Evolutionary conservation across 2,329 filamentous ascomycete genomes (phyloP).

Genomic region (Laburnicola sp.): DNA sequence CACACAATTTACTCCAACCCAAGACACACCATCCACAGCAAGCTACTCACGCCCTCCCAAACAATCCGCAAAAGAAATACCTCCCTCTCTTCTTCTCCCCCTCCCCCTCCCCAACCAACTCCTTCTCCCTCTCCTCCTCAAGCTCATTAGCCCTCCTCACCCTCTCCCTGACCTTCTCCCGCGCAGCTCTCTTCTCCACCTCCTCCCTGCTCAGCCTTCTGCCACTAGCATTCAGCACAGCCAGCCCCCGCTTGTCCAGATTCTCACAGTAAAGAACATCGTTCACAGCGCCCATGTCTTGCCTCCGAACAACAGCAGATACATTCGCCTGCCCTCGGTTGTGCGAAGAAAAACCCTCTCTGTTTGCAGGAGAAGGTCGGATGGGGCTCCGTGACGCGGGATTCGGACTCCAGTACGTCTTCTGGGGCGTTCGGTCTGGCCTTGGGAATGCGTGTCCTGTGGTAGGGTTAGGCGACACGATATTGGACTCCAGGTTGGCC

Average conservation of each 20-base stretch:
- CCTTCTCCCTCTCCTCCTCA: constrained; percentile 30
- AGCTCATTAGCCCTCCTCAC: constrained; percentile 35
- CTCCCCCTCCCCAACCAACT: constrained; percentile 21
- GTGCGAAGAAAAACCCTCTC: background rate
- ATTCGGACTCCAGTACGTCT: background rate
- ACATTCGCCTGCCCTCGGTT: background rate
- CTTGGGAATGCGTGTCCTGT: background rate
- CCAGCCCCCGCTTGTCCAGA: constrained; percentile 11
- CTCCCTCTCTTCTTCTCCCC: constrained; percentile 12
- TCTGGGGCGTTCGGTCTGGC: background rate
- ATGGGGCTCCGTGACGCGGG: background rate
- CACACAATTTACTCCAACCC: background rate
- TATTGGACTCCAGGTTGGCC: background rate
- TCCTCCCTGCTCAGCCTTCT: constrained; percentile 27
- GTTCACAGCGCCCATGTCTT: background rate
- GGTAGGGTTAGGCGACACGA: background rate
- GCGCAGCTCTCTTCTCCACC: constrained; percentile 15
- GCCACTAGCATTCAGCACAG: constrained; percentile 11
- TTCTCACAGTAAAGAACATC: constrained; percentile 6
- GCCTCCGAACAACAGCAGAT: background rate
- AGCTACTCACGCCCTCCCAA: constrained; percentile 4
- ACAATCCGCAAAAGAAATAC: constrained; percentile 8
- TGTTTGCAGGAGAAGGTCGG: background rate
- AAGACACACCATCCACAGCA: background rate
- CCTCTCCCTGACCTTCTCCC: constrained; percentile 27